Conservation (phyloP, 371 early-diverging fungal species). For the Nematocida minor region DNA sequence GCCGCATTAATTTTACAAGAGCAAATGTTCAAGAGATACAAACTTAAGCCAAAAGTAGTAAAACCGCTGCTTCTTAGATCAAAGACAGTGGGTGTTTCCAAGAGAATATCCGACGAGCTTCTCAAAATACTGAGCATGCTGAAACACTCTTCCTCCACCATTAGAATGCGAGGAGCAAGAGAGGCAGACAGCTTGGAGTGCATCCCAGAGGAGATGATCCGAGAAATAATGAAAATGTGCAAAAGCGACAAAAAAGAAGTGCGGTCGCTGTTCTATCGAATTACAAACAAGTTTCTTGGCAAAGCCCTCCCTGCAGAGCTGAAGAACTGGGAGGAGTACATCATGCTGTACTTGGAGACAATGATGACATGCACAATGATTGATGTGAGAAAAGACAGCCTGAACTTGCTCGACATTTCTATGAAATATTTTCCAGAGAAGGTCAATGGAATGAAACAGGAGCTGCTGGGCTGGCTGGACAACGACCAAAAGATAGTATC, state of each 20-base stretch:
- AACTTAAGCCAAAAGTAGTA: constrained; percentile 23
- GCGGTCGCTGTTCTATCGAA: constrained; percentile 24
- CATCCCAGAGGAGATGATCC: constrained; percentile 30
- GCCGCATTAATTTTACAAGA: background rate
- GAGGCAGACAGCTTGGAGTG: constrained; percentile 20
- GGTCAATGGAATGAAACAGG: background rate
- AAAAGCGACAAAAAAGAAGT: constrained; percentile 44
- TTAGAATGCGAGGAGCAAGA: constrained; percentile 44
- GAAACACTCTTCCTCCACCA: constrained; percentile 20
- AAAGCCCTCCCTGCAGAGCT: constrained; percentile 40
- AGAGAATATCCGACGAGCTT: constrained; percentile 31
- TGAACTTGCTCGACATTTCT: constrained; percentile 9
- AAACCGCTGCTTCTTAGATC: constrained; percentile 11
- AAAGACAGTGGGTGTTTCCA: constrained; percentile 24
- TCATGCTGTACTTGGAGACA: constrained; percentile 30
- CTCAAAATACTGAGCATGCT: constrained; percentile 17
- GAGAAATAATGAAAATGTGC: constrained; percentile 41
- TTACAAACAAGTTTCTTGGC: background rate
- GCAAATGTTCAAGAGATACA: constrained; percentile 49
- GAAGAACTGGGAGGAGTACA: constrained; percentile 37
- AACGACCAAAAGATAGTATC: constrained; percentile 28
- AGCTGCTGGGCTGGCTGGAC: constrained; percentile 18
- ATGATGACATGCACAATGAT: constrained; percentile 16
- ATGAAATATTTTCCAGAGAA: constrained; percentile 43
- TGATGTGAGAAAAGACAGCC: constrained; percentile 26